A percentile compares a stretch with the other conserved stretches of the same genome.
These are phyloP conservation scores for Suillus spraguei DNA, from an alignment of 768 basidiomycete species.

Conservation along the genomic window DNA sequence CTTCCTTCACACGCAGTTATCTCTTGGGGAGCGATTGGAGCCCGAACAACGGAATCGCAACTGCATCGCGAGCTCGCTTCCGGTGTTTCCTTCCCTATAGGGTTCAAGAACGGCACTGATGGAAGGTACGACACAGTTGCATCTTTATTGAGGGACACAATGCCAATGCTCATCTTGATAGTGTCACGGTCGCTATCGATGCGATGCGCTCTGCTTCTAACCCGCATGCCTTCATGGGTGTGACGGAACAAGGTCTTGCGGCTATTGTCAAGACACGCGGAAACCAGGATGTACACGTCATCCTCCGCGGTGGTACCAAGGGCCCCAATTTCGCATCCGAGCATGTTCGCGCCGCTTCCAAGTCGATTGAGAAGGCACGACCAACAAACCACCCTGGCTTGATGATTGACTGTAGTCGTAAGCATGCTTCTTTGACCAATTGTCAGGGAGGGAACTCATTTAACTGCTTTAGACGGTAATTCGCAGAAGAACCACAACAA, in stretches of 20 bases:
- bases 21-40: constrained; percentile 96
- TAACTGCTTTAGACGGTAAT: constrained; percentile 72
- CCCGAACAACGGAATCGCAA: constrained; percentile 96
- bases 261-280: constrained; percentile 92
- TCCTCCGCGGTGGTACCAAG: constrained; percentile 88
- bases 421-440: constrained; percentile 29
- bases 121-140: constrained; percentile 54
- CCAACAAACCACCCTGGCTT: constrained; percentile 59
- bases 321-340: constrained; percentile 89
- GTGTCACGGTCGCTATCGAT: constrained; percentile 89
- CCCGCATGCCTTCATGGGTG: constrained; percentile 96
- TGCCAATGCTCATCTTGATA: constrained; percentile 25
- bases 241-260: constrained; percentile 86
- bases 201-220: constrained; percentile 93
- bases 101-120: constrained; percentile 99
- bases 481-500: constrained; percentile 94
- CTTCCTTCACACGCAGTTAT: constrained; percentile 47
- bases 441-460: background rate
- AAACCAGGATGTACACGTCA: constrained; percentile 89
- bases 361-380: constrained; percentile 65
- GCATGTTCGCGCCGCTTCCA: constrained; percentile 65
- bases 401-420: constrained; percentile 89
- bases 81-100: constrained; percentile 96
- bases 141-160: background rate
- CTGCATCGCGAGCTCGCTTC: constrained; percentile 96